phyloP scores from a whole-genome alignment of 2,329 filamentous ascomycete genomes.

The Penicillium sp. region DNA sequence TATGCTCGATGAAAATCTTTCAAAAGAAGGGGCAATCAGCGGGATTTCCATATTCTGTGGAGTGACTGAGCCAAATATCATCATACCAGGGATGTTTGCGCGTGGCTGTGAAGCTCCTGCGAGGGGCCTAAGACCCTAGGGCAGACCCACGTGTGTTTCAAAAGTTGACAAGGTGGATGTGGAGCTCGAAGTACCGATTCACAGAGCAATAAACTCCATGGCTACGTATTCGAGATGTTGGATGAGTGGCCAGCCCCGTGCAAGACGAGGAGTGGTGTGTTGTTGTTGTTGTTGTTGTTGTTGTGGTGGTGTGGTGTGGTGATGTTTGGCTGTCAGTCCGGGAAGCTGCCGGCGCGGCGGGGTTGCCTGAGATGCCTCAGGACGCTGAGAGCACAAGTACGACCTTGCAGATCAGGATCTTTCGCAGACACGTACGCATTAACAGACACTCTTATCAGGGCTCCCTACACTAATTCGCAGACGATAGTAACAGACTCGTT shows the following conservation, averaged over 20 bases:
- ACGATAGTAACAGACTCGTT: not conserved
- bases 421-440: too few relatives aligned
- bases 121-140: not conserved
- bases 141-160: not conserved
- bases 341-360: not conserved
- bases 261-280: not conserved
- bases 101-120: not conserved
- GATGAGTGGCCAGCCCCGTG: not conserved
- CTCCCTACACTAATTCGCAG: not conserved
- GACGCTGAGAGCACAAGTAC: not conserved
- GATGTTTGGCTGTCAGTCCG: too few relatives aligned
- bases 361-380: not conserved
- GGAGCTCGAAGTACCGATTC: not conserved
- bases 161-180: not conserved
- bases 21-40: not conserved
- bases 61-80: not conserved
- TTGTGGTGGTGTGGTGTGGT: not conserved
- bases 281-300: too few relatives aligned
- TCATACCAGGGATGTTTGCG: not conserved
- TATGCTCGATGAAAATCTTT: not conserved
- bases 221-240: not conserved
- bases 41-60: not conserved
- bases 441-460: not conserved
- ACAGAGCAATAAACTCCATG: not conserved
- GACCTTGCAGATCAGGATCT: not conserved